These are phyloP conservation scores for Hyphodiscus hymeniophilus DNA, from an alignment of 495 filamentous ascomycete species.

Conservation along the genomic window DNA sequence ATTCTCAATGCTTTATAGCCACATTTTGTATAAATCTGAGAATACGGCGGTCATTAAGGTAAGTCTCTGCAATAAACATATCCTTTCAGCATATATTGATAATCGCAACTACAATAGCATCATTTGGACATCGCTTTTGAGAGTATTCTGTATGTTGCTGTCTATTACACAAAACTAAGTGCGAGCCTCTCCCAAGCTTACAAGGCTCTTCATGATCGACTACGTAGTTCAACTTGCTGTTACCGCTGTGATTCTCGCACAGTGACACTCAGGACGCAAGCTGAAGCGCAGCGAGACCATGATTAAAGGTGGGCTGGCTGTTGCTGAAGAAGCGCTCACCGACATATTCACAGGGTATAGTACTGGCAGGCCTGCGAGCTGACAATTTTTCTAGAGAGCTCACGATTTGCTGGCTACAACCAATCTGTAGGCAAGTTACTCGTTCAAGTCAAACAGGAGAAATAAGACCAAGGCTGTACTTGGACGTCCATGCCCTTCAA, in stretches of 20 bases:
- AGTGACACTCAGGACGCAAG: neutral
- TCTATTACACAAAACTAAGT: neutral
- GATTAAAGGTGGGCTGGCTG: slow-evolving; percentile 2
- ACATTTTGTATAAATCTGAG: slow-evolving; percentile 1
- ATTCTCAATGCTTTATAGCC: slow-evolving; percentile 1
- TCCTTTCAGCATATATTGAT: neutral
- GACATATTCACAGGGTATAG: too few species aligned
- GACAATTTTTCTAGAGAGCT: neutral
- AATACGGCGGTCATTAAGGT: slow-evolving; percentile 1
- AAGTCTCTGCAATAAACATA: slow-evolving; percentile 1
- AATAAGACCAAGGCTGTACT: neutral
- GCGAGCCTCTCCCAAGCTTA: neutral
- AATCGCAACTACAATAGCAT: neutral
- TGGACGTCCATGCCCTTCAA: neutral
- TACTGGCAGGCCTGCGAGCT: neutral
- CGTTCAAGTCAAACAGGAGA: slow-evolving; percentile 3
- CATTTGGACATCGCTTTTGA: slow-evolving; percentile 1
- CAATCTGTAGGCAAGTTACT: slow-evolving; percentile 2
- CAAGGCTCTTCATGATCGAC: slow-evolving; percentile 1
- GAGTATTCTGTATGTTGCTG: slow-evolving; percentile 1
- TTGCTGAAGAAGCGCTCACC: slow-evolving; percentile 2
- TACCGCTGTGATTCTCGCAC: slow-evolving; percentile 1
- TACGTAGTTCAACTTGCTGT: slow-evolving; percentile 1
- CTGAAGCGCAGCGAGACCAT: slow-evolving; percentile 3
- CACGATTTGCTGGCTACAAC: neutral